A percentile compares a stretch with the other conserved stretches of the same genome.
These are phyloP conservation scores for Flagelloscypha sp. DNA, from an alignment of 768 basidiomycete species.

Conservation along the genomic window DNA sequence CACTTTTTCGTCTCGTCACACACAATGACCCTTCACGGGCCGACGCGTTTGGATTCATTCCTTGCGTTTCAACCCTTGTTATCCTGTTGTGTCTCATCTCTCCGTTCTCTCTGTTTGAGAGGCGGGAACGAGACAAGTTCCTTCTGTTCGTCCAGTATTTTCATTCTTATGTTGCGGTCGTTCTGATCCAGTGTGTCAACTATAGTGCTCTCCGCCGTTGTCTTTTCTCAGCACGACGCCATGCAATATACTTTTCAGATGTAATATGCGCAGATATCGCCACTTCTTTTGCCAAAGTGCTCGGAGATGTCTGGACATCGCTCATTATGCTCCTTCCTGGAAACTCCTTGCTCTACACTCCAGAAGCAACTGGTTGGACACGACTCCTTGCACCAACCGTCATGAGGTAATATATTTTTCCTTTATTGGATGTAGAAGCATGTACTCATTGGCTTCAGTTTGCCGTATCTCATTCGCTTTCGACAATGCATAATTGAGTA, in stretches of 20 bases:
- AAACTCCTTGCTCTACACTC: constrained; percentile 60
- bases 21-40: constrained; percentile 49
- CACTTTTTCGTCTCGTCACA: constrained; percentile 53
- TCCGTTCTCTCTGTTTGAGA: constrained; percentile 61
- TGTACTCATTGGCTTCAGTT: constrained; percentile 29
- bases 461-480: constrained; percentile 87
- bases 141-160: constrained; percentile 50
- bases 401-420: constrained; percentile 60
- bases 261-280: constrained; percentile 92
- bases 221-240: constrained; percentile 49
- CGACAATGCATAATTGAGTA: constrained; percentile 93
- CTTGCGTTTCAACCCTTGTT: constrained; percentile 56
- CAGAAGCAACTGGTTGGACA: constrained; percentile 52
- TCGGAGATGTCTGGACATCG: constrained; percentile 91
- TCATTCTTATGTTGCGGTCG: constrained; percentile 3
- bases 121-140: constrained; percentile 69
- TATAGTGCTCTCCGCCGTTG: constrained; percentile 69
- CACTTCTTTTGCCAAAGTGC: constrained; percentile 94
- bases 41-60: constrained; percentile 71
- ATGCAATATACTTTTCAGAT: constrained; percentile 79
- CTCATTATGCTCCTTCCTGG: constrained; percentile 80
- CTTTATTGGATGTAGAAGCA: not conserved
- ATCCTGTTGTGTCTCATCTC: constrained; percentile 50
- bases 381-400: constrained; percentile 75
- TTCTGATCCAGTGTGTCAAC: constrained; percentile 1